A percentile compares a stretch with the other conserved stretches of the same genome.
These are phyloP conservation scores for Eremomyces bilateralis DNA, from an alignment of 495 filamentous ascomycete genomes.

Conservation along the genomic window DNA sequence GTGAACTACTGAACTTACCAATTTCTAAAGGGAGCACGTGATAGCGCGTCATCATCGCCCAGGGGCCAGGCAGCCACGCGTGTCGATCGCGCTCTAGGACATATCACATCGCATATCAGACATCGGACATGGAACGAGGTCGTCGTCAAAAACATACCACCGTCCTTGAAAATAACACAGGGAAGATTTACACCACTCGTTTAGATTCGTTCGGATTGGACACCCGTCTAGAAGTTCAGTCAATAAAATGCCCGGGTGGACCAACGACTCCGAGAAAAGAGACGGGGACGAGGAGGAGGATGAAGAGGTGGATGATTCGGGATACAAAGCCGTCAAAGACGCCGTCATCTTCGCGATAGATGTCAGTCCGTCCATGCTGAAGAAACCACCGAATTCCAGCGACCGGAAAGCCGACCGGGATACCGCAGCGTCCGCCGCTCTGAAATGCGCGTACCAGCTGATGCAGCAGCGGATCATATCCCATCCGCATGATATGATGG, in stretches of 20 bases:
- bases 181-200: no score
- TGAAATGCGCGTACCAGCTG: constrained; percentile 84
- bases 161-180: no score
- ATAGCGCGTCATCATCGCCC: no score
- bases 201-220: no score
- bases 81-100: no score
- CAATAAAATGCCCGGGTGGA: neutral
- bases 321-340: constrained; percentile 85
- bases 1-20: no score
- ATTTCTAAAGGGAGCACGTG: no score
- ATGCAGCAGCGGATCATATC: constrained; percentile 98
- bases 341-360: constrained; percentile 92
- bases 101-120: no score
- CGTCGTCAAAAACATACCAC: no score
- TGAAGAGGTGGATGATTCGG: constrained; percentile 61
- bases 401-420: constrained; percentile 53
- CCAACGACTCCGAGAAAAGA: constrained; percentile 28
- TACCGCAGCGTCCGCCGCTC: constrained; percentile 52
- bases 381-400: constrained; percentile 35
- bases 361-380: constrained; percentile 77
- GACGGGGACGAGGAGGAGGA: constrained; percentile 26
- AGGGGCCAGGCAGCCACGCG: no score
- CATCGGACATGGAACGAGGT: no score
- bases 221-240: neutral
- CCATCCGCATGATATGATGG: constrained; percentile 93